Base-by-base conservation (phyloP, 495 filamentous ascomycete genomes). In the Friedmanniomyces simplex region DNA sequence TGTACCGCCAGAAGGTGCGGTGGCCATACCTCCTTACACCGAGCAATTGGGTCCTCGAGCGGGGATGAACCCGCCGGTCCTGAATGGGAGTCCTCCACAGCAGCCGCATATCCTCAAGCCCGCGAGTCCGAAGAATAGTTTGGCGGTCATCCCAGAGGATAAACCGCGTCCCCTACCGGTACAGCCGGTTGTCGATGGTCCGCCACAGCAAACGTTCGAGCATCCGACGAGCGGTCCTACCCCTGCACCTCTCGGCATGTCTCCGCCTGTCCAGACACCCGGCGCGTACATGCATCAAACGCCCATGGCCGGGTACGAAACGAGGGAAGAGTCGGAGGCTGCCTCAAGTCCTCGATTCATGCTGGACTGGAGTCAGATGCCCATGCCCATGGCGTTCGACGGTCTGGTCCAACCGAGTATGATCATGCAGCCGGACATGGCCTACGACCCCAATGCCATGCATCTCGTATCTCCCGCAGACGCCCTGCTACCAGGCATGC, bases 391-490 rank as follows among this genome's bases (percentile, higher is more conserved):
- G 21, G 67, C 58, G 18, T 70, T 60, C 49, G 69, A 72, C 42
- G 67, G 58, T 0, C 62, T 70, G 57, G 52, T 61, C 22, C 58
- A 71, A 37, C 67, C 63, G 4, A 66, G 67, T 18, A 64, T 70
- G 39, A 57, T 73, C 54, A 65, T 69, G 58, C 45, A 60, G 16
- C 46, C 57, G 7, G 62, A 64, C 18, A 65, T 69, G 54, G 54
- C 53, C 18, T 70, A 77, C 69, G 73, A 77, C 47, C 55, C 73
- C n/a, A 66, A 70, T 39, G 63, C 56, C 25, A 64, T 60, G 52
- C 50, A 72, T 64, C 46, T 66, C 68, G 54, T 66, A 50, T 14
- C 68, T 70, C 36, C 58, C 64, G 34, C 53, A 32, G 22, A 67
- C 64, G 34, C 32, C n/a, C 57, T 64, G 58, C 54, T 69, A 22